A percentile compares a stretch with the other conserved stretches of the same genome.
Conservation (phyloP, 2,329 filamentous ascomycete genomes). For the Clarireedia paspali region DNA sequence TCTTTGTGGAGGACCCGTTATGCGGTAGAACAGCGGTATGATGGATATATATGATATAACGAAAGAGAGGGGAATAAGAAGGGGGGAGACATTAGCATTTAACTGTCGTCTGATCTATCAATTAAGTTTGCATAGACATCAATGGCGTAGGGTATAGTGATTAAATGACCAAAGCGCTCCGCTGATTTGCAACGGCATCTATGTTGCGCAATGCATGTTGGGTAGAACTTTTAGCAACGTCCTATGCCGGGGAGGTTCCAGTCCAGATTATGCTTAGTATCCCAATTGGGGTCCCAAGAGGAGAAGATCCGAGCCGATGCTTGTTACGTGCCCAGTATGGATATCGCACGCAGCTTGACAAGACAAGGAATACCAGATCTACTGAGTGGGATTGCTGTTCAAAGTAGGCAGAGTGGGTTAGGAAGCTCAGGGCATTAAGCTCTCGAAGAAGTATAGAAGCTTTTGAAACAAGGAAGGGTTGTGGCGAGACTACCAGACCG, state of each 20-base stretch:
- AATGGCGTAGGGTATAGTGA: constrained; percentile 22
- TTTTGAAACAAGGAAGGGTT: constrained; percentile 16
- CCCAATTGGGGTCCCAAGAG: constrained; percentile 19
- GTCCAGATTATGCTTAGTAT: constrained; percentile 8
- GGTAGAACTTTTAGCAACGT: constrained; percentile 11
- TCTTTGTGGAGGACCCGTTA: neutral
- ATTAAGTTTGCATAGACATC: constrained; percentile 24
- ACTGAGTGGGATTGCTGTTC: neutral
- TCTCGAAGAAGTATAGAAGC: constrained; percentile 24
- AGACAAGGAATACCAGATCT: neutral
- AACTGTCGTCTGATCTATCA: constrained; percentile 28
- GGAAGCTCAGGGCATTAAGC: constrained; percentile 15
- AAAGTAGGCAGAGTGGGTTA: constrained; percentile 5
- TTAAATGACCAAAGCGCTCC: constrained; percentile 38
- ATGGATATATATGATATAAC: constrained; percentile 15
- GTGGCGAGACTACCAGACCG: constrained; percentile 5
- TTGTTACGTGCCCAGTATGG: constrained; percentile 10
- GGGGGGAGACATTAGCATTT: constrained; percentile 27
- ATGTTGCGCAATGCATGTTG: constrained; percentile 27
- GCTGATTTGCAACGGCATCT: constrained; percentile 40
- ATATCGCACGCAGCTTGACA: too few relatives aligned
- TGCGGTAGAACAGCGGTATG: constrained; percentile 22
- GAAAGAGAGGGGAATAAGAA: constrained; percentile 17
- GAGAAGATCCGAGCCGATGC: constrained; percentile 20
- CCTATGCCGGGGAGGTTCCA: constrained; percentile 21